Base-by-base conservation (phyloP, 441 rosid genomes). In the Daphne laureola region DNA sequence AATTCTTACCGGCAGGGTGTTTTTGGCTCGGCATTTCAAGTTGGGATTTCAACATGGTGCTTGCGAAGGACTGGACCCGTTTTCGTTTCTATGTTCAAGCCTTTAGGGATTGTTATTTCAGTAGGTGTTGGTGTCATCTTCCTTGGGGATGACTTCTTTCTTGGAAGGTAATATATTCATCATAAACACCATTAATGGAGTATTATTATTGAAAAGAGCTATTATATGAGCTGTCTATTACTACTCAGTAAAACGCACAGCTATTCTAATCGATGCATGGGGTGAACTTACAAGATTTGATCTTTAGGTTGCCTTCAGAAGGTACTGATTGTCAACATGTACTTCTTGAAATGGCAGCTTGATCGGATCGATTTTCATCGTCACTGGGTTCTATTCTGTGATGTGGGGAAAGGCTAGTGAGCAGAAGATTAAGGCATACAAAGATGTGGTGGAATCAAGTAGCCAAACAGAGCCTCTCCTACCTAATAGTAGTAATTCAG, bases 61-160 rank as follows among this genome's bases (percentile, higher is more conserved):
- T 53, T 78, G 63, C 73, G 44, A 51, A 62, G 67, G 67, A 75
- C 83, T 0, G 83, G 87, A 15, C 91, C 83, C 17, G 83, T 84
- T 63, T 84, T 78, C 59, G 85, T 84, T 53, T 36, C 87, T 4
- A 75, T 79, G 87, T 84, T 84, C 77, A 84, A 84, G 74, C 85
- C 91, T 51, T 27, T 84, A 63, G 85, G 85, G 3, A 65, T 81
- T 42, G 41, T 73, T 21, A 60, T 84, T 68, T 75, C 91, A 40
- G 78, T 59, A 40, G 73, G 61, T 5, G 40, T 55, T 3, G 87
- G 87, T 46, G 63, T 67, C 50, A 53, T 78, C 63, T 81, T 64
- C 62, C 53, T 67, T 15, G 79, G 84, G 42, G 84, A 83, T 49
- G 53, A 72, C n/a, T 56, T 74, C 65, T 80, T 67, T 66, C 73